Percentiles rank a stretch among this genome's conserved stretches.
phyloP scores from a whole-genome alignment of 192 early-diverging fungal genomes.

The Coemansia sp. region DNA sequence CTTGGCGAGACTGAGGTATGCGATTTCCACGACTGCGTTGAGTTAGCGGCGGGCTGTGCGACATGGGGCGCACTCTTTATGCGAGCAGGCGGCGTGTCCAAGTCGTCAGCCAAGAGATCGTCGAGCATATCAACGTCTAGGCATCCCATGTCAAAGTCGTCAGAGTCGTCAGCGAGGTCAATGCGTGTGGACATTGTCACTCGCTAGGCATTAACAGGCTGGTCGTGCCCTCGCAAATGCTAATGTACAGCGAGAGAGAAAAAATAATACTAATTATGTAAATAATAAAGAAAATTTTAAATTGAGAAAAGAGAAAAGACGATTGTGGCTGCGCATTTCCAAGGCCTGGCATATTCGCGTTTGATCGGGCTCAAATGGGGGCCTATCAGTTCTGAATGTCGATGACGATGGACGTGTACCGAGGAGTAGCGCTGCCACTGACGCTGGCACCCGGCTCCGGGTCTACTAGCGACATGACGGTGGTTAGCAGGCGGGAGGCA shows the following conservation, averaged over 20 bases:
- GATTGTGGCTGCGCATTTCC: constrained; percentile 37
- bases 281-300: neutral
- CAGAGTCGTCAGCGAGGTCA: constrained; percentile 15
- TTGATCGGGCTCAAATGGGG: too few species aligned
- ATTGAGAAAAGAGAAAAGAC: neutral
- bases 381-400: constrained; percentile 15
- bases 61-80: neutral
- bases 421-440: neutral
- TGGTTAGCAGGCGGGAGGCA: constrained; percentile 17
- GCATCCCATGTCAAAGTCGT: constrained; percentile 39
- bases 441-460: neutral
- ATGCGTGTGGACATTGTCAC: constrained; percentile 3
- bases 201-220: neutral
- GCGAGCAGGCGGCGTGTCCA: constrained; percentile 6
- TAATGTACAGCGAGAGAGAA: neutral
- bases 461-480: constrained; percentile 16
- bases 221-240: neutral
- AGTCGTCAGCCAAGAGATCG: constrained; percentile 37
- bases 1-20: neutral
- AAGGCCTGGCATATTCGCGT: too few species aligned
- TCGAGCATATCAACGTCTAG: constrained; percentile 39
- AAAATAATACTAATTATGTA: neutral
- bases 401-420: constrained; percentile 26
- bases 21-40: neutral
- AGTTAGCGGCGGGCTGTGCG: neutral